These are phyloP conservation scores for Hericium alpestre DNA, from an alignment of 768 basidiomycete genomes.

Conservation along the genomic window DNA sequence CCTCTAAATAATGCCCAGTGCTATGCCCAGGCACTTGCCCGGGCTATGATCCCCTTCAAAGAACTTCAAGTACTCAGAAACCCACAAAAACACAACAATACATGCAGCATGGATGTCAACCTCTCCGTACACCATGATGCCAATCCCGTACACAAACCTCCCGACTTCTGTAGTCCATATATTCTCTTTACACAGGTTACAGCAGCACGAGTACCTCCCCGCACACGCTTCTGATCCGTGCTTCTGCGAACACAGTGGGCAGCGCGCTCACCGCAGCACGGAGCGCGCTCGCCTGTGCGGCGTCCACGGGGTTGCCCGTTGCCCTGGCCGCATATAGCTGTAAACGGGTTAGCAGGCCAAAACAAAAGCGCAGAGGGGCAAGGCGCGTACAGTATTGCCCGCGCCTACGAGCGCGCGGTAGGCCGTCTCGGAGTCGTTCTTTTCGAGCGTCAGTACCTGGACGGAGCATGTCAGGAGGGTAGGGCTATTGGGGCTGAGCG, in stretches of 20 bases:
- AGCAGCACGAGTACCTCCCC: slow-evolving; percentile 38
- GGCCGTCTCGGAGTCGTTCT: slow-evolving; percentile 56
- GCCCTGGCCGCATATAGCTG: slow-evolving; percentile 42
- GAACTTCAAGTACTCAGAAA: too few relatives aligned
- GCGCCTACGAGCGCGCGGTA: slow-evolving; percentile 66
- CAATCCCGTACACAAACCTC: too few relatives aligned
- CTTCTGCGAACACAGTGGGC: slow-evolving; percentile 43
- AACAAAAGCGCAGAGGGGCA: neutral
- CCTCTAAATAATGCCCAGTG: too few relatives aligned
- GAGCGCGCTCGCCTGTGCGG: slow-evolving; percentile 31
- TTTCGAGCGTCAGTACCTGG: slow-evolving; percentile 15
- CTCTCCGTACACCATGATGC: neutral
- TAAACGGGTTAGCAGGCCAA: neutral
- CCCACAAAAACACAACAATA: neutral
- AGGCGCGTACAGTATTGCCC: slow-evolving; percentile 52
- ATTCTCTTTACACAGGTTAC: slow-evolving; percentile 12
- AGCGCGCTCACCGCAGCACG: slow-evolving; percentile 29
- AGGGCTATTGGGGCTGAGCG: neutral
- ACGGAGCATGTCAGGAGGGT: neutral
- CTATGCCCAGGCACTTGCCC: too few relatives aligned
- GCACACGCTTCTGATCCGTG: slow-evolving; percentile 41
- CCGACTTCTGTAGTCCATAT: too few relatives aligned
- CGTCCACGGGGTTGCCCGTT: slow-evolving; percentile 25
- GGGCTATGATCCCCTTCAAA: too few relatives aligned
- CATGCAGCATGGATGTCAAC: neutral